phyloP scores from a whole-genome alignment of 140 eudicot species.

The Erigeron philadelphicus region DNA sequence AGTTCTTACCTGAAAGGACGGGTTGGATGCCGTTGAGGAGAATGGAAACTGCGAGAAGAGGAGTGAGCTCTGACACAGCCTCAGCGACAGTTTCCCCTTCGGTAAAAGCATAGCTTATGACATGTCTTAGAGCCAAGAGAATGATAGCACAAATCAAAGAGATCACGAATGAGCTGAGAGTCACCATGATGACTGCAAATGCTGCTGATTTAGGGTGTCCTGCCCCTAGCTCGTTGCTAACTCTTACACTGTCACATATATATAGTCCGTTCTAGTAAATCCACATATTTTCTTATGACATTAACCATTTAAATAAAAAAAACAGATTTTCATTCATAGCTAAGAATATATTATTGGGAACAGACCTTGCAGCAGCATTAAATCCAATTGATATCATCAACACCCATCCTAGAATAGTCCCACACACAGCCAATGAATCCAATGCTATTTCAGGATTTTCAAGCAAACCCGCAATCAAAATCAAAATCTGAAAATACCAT shows the following conservation, averaged over 20 bases:
- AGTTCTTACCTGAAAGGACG: conserved; percentile 33
- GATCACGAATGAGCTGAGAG: conserved; percentile 27
- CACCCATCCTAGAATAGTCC: conserved; percentile 18
- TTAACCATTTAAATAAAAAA: not conserved
- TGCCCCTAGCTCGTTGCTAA: conserved; percentile 34
- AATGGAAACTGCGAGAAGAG: conserved; percentile 33
- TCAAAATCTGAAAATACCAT: conserved; percentile 31
- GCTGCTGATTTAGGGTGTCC: conserved; percentile 45
- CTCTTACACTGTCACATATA: conserved; percentile 35
- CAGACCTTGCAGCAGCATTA: conserved; percentile 35
- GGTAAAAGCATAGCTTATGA: conserved; percentile 37
- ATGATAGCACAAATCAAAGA: conserved; percentile 30
- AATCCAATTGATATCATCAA: conserved; percentile 30
- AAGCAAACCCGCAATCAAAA: conserved; percentile 33
- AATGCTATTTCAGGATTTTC: conserved; percentile 29
- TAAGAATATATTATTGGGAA: not conserved
- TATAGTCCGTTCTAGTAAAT: not conserved
- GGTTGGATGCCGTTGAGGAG: conserved; percentile 36
- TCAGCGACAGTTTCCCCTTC: conserved; percentile 38
- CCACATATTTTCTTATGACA: not conserved
- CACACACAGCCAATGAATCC: conserved; percentile 34
- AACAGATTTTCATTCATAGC: not conserved
- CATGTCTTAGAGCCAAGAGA: conserved; percentile 25
- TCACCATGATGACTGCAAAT: conserved; percentile 33
- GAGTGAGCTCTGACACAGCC: conserved; percentile 43